Conservation (phyloP, 106 monocot species). For the Triglochin maritima region DNA sequence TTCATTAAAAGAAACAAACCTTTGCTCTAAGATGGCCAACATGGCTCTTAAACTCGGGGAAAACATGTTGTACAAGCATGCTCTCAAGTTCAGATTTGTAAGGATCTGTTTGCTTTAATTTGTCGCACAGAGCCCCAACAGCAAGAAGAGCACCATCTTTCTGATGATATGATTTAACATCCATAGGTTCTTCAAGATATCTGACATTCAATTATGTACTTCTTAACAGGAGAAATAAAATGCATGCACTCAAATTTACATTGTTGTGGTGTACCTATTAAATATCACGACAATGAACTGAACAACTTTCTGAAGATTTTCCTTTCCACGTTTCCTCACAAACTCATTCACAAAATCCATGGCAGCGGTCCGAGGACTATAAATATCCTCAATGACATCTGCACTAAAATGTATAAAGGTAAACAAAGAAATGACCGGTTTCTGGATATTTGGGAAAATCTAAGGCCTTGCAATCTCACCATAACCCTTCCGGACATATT, state of each 20-base stretch:
- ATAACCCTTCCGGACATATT: constrained; percentile 98
- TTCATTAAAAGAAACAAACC: constrained; percentile 19
- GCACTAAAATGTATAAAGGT: constrained; percentile 6
- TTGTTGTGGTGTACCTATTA: constrained; percentile 33
- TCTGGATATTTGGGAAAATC: not conserved
- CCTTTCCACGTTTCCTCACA: constrained; percentile 90
- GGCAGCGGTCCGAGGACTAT: constrained; percentile 95
- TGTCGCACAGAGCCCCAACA: constrained; percentile 93
- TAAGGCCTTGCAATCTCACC: constrained; percentile 28
- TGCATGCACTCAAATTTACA: not conserved
- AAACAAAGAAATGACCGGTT: constrained; percentile 2
- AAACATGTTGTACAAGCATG: constrained; percentile 93
- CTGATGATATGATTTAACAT: constrained; percentile 76
- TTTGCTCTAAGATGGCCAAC: constrained; percentile 95
- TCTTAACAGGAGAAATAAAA: not conserved
- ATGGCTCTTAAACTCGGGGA: constrained; percentile 80
- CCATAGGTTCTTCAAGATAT: constrained; percentile 63
- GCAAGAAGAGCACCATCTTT: constrained; percentile 99
- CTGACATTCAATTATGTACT: constrained; percentile 19
- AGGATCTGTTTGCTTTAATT: constrained; percentile 87
- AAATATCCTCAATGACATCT: constrained; percentile 99
- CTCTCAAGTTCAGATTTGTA: constrained; percentile 88
- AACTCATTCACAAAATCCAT: constrained; percentile 98
- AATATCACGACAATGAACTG: constrained; percentile 86
- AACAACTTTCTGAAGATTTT: constrained; percentile 77